phyloP scores from a whole-genome alignment of 352 stramenopile species.

The Globisporangium cystogenes region DNA sequence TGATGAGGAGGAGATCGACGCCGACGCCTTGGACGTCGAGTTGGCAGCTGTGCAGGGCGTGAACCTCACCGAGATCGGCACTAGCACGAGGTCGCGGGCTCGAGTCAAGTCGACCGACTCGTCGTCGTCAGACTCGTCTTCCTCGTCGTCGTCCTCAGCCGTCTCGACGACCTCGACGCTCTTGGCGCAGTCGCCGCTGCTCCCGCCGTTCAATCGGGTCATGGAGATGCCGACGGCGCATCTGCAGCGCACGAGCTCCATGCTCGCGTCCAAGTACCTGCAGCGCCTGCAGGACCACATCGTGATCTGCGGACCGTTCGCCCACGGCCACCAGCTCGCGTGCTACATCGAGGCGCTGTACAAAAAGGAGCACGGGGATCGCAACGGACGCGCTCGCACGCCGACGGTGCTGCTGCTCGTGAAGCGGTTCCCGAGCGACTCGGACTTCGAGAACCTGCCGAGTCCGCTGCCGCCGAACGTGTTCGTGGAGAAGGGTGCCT shows the following conservation, averaged over 20 bases:
- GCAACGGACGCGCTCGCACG: not conserved
- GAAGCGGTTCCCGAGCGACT: slow-evolving; percentile 26
- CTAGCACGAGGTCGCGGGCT: not conserved
- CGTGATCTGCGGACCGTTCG: slow-evolving; percentile 42
- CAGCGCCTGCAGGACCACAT: slow-evolving; percentile 27
- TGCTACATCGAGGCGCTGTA: slow-evolving; percentile 42
- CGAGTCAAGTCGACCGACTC: slow-evolving; percentile 6
- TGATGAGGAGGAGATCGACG: slow-evolving; percentile 4
- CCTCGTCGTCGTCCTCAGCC: slow-evolving; percentile 2
- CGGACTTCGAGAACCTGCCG: slow-evolving; percentile 25
- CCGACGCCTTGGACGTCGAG: not conserved
- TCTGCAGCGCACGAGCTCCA: slow-evolving; percentile 17
- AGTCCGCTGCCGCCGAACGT: slow-evolving; percentile 29
- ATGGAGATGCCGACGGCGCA: not conserved
- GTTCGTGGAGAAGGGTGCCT: slow-evolving; percentile 35
- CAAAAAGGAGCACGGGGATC: slow-evolving; percentile 13
- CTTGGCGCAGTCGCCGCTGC: slow-evolving; percentile 2
- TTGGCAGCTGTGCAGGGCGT: slow-evolving; percentile 1
- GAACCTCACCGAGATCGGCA: not conserved
- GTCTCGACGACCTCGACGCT: not conserved
- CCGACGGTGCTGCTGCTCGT: slow-evolving; percentile 31
- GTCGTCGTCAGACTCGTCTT: not conserved
- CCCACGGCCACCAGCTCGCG: slow-evolving; percentile 28
- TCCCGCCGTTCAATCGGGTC: slow-evolving; percentile 5
- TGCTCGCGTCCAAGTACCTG: slow-evolving; percentile 7